These are phyloP conservation scores for Aspergillus sergii DNA, from an alignment of 2,329 filamentous ascomycete genomes.

Conservation along the genomic window DNA sequence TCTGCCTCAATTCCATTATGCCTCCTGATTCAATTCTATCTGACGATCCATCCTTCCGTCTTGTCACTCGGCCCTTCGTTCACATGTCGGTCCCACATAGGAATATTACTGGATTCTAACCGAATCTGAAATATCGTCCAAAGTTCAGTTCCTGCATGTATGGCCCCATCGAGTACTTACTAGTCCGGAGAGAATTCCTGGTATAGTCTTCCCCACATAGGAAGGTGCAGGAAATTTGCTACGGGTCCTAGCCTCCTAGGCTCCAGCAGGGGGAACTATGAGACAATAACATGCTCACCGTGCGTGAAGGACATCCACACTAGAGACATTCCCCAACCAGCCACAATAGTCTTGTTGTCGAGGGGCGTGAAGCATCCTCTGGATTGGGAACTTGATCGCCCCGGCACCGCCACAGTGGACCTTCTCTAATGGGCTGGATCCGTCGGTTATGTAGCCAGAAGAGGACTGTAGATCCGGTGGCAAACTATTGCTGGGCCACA, in stretches of 20 bases:
- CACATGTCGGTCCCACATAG: not conserved
- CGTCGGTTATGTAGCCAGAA: not conserved
- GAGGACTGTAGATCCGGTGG: not conserved
- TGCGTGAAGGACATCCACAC: not conserved
- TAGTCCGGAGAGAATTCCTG: not conserved
- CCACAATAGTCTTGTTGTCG: not conserved
- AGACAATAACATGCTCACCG: not conserved
- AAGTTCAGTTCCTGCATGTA: not conserved
- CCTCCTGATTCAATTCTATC: too few relatives aligned
- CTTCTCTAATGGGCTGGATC: not conserved
- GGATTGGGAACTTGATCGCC: not conserved
- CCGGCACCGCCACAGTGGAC: conserved; percentile 2
- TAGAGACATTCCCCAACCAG: conserved; percentile 1
- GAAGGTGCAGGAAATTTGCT: not conserved
- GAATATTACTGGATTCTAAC: not conserved
- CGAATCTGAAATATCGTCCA: not conserved
- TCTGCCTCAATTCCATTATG: not conserved
- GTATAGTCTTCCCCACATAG: not conserved
- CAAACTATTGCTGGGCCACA: conserved; percentile 3
- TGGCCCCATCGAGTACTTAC: not conserved
- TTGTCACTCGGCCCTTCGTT: not conserved
- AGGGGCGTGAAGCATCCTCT: not conserved
- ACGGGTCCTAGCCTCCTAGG: not conserved
- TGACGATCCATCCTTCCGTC: not conserved
- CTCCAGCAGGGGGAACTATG: not conserved